Base-by-base conservation (phyloP, 768 basidiomycete species). In the Pleurotus djamor region DNA sequence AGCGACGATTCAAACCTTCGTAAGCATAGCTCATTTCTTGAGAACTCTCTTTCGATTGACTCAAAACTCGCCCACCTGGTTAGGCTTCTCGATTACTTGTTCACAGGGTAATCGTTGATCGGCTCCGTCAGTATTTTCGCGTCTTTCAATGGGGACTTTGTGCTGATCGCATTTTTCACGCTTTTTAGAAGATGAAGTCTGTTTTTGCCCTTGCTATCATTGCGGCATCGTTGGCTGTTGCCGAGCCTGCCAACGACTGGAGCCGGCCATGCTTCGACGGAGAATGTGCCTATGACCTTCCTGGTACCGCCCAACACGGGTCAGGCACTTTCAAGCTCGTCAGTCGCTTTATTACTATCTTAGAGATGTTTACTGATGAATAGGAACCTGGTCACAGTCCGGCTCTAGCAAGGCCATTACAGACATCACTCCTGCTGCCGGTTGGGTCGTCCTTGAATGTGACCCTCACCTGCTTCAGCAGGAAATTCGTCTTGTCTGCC, bases 281-380 rank as follows among this genome's bases (percentile, higher is more conserved):
- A 43, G 54, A 56, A 41, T 56, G 54, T 45, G 54, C 54, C 54
- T 56, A 56, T 44, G 54, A 56, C 44, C 54, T 56, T 32, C 54
- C 41, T 10, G 54, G 54, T 5, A 44, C 41, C 33, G 14, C 13
- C 10, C 16, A 21, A 10, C 21, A 17, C 8, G 54, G 54, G 6
- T 56, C 54, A 12, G 54, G 37, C 16, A 56, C 54, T 17, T 44
- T 56, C 17, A 56, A 56, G 54, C 13, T 56, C 32, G 54, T 44
- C 17, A 12, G 54, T 44, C 21, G 10, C 8, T 0, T 14, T n/a
- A 43, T 14, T 56, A 5, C 5, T 56, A 14, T 37, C 5, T 44
- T 12, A 5, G 10, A n/a, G 4, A 14, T 33, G 2, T 12, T 2
- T 3, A 32, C 28, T 32, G 28, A 44, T 12, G 16, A 14, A n/a